phyloP scores from a whole-genome alignment of 441 rosid genomes.

The Manihot esculenta region DNA sequence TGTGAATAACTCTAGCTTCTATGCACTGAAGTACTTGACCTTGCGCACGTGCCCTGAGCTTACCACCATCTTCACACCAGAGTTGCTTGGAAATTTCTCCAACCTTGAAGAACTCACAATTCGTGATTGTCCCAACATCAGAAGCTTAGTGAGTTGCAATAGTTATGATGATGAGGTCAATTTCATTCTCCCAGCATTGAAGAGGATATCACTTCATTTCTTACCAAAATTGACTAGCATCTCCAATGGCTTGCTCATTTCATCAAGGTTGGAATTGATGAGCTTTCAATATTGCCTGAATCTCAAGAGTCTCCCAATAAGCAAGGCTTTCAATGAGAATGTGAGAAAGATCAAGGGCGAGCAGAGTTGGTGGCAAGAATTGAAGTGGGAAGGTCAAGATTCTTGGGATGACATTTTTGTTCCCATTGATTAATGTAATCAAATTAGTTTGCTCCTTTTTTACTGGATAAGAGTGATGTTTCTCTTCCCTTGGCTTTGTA shows the following conservation, averaged over 20 bases:
- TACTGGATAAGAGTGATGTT: too few species aligned
- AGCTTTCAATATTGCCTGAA: slow-evolving; percentile 25
- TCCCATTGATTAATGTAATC: not conserved
- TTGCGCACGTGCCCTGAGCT: slow-evolving; percentile 25
- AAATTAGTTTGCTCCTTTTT: not conserved
- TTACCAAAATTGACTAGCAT: slow-evolving; percentile 22
- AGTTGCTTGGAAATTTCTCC: slow-evolving; percentile 2
- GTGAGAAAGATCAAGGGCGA: slow-evolving; percentile 19
- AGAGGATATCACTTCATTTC: slow-evolving; percentile 24
- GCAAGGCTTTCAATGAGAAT: slow-evolving; percentile 2
- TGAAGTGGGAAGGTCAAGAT: slow-evolving; percentile 8
- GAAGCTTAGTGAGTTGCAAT: not conserved
- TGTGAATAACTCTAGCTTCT: not conserved
- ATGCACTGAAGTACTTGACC: slow-evolving; percentile 18
- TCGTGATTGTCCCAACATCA: slow-evolving; percentile 20
- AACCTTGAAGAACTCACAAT: slow-evolving; percentile 26
- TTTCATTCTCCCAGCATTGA: slow-evolving; percentile 12
- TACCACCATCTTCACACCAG: slow-evolving; percentile 19
- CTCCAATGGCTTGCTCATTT: slow-evolving; percentile 15
- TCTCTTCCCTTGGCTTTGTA: too few species aligned
- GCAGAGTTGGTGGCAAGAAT: slow-evolving; percentile 22
- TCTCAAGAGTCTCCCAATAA: slow-evolving; percentile 5
- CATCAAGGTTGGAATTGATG: slow-evolving; percentile 21
- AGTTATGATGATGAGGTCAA: not conserved
- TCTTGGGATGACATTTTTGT: slow-evolving; percentile 3